These are phyloP conservation scores for Aspergillus oerlinghausenensis DNA, from an alignment of 2,329 filamentous ascomycete species.

Conservation along the genomic window DNA sequence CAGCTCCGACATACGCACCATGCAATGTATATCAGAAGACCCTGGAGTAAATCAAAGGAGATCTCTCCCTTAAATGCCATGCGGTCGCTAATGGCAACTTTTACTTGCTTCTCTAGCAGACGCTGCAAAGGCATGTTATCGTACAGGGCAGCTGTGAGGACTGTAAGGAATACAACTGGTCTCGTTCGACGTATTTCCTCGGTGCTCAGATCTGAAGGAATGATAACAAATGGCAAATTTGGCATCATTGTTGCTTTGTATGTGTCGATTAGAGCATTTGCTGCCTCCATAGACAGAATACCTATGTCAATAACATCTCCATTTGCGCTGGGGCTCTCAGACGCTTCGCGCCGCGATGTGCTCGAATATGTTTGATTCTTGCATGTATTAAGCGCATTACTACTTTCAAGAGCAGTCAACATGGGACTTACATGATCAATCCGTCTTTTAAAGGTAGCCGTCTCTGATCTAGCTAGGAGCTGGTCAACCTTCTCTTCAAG, in stretches of 20 bases:
- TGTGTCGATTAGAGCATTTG: constrained; percentile 22
- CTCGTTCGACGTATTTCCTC: constrained; percentile 23
- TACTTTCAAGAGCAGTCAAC: too few species aligned
- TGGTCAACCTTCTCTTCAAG: constrained; percentile 25
- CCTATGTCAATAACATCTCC: constrained; percentile 17
- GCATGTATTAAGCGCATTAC: too few species aligned
- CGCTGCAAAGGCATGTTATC: constrained; percentile 32
- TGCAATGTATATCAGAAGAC: constrained; percentile 32
- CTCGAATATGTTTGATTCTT: background rate
- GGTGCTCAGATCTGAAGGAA: constrained; percentile 22
- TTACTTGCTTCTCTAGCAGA: constrained; percentile 27
- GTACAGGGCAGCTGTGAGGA: constrained; percentile 30
- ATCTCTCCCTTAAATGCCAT: constrained; percentile 30
- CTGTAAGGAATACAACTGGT: constrained; percentile 33
- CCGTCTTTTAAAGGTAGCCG: too few species aligned
- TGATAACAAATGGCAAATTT: constrained; percentile 36
- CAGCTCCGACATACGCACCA: constrained; percentile 21
- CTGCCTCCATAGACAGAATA: constrained; percentile 13
- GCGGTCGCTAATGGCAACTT: constrained; percentile 25
- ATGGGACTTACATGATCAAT: too few species aligned
- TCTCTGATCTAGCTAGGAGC: constrained; percentile 1
- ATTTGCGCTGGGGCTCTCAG: background rate
- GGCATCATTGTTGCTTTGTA: constrained; percentile 34
- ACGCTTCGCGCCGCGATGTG: background rate
- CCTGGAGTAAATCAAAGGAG: constrained; percentile 39